These are phyloP conservation scores for Nakaseomyces delphensis DNA, from an alignment of 1,139 yeast species.

Conservation along the genomic window DNA sequence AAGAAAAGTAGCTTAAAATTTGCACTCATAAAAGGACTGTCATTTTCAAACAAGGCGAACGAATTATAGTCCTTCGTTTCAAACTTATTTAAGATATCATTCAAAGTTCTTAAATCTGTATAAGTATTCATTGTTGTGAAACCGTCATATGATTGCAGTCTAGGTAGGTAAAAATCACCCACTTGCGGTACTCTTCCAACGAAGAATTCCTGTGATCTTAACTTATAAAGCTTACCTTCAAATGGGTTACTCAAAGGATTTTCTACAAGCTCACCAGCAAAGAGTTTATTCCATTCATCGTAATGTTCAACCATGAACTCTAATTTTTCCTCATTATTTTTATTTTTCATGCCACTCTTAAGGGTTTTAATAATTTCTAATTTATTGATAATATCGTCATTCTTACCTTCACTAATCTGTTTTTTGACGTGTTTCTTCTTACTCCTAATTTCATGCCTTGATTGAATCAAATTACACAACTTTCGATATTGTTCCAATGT, in stretches of 20 bases:
- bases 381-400: constrained; percentile 21
- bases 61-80: constrained; percentile 21
- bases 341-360: constrained; percentile 14
- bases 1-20: constrained; percentile 28
- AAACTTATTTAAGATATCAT: constrained; percentile 18
- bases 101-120: constrained; percentile 22
- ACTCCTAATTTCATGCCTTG: constrained; percentile 26
- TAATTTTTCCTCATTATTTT: constrained; percentile 17
- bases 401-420: constrained; percentile 25
- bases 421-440: constrained; percentile 28
- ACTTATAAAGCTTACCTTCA: constrained; percentile 27
- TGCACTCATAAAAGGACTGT: constrained; percentile 27
- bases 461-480: constrained; percentile 23
- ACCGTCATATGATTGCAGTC: constrained; percentile 26
- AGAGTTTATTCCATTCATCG: constrained; percentile 24
- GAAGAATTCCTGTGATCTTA: constrained; percentile 29
- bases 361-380: constrained; percentile 22
- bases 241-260: constrained; percentile 27
- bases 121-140: constrained; percentile 18
- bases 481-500: constrained; percentile 21
- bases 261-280: constrained; percentile 26
- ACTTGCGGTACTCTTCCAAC: constrained; percentile 30
- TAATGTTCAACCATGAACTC: constrained; percentile 15
- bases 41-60: constrained; percentile 25
- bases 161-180: constrained; percentile 31